These are phyloP conservation scores for Nitzschia inconspicua DNA, from an alignment of 108 stramenopile genomes.

Conservation along the genomic window DNA sequence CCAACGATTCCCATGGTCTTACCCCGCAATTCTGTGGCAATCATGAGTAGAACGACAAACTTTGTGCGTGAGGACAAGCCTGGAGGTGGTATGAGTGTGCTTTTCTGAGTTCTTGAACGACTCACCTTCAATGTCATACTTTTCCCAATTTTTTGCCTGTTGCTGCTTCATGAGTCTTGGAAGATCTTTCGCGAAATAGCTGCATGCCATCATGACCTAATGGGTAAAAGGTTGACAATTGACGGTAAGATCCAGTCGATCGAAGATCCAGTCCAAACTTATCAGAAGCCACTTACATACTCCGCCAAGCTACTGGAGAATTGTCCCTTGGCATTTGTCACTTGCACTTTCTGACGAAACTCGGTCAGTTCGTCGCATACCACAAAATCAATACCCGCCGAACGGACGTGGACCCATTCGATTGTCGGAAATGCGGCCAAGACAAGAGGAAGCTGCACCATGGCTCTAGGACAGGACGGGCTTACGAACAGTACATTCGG, in stretches of 20 bases:
- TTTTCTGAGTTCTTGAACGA: no score
- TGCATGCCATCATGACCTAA: conserved; percentile 80
- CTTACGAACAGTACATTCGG: conserved; percentile 75
- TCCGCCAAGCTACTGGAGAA: conserved; percentile 88
- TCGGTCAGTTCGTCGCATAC: conserved; percentile 42
- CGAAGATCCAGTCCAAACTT: background rate
- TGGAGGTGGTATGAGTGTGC: no score
- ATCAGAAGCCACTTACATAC: conserved; percentile 65
- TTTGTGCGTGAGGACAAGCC: background rate
- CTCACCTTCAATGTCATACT: conserved; percentile 61
- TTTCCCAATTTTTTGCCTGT: conserved; percentile 54
- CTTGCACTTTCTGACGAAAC: conserved; percentile 9
- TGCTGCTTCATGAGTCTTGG: conserved; percentile 82
- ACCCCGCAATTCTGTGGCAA: conserved; percentile 79
- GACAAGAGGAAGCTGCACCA: conserved; percentile 43
- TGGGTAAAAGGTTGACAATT: no score
- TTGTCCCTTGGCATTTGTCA: conserved; percentile 88
- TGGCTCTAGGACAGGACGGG: conserved; percentile 47
- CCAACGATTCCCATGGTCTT: conserved; percentile 84
- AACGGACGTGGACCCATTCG: conserved; percentile 78
- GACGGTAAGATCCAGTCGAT: no score
- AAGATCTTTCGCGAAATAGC: conserved; percentile 92
- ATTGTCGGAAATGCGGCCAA: conserved; percentile 53
- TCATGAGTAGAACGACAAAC: conserved; percentile 12
- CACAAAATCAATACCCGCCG: conserved; percentile 76